Evolutionary conservation across 164 flowering plant species (phyloP).

Genomic region (Annona cherimola): DNA sequence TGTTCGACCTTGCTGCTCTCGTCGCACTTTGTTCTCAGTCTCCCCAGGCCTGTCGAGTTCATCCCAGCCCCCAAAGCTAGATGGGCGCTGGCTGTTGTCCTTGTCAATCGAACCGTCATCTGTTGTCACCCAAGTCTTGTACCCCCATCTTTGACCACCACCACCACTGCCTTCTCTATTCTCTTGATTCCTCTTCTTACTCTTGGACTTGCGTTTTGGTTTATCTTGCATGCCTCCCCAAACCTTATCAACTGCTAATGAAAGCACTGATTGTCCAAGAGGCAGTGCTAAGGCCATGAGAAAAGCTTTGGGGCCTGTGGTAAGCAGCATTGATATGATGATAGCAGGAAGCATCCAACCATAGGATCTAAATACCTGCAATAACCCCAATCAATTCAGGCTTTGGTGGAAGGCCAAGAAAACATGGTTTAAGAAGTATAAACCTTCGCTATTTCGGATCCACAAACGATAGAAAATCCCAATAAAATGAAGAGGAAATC

Average conservation of each 20-base stretch:
- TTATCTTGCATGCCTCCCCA: slow-evolving; percentile 24
- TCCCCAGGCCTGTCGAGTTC: slow-evolving; percentile 41
- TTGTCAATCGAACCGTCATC: slow-evolving; percentile 27
- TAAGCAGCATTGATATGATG: slow-evolving; percentile 41
- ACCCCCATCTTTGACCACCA: slow-evolving; percentile 24
- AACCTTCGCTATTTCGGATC: no score
- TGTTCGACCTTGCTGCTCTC: slow-evolving; percentile 14
- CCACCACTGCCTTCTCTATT: slow-evolving; percentile 14
- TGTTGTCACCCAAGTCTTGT: slow-evolving; percentile 43
- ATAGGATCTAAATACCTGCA: slow-evolving; percentile 66
- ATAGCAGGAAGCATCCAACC: slow-evolving; percentile 76
- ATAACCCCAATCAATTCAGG: slow-evolving; percentile 4
- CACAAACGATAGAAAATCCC: background rate
- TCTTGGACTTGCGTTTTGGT: slow-evolving; percentile 31
- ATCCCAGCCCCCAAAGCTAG: slow-evolving; percentile 88
- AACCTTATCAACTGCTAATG: slow-evolving; percentile 50
- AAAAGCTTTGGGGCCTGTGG: slow-evolving; percentile 74
- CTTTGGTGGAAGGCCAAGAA: background rate
- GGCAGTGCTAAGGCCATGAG: slow-evolving; percentile 61
- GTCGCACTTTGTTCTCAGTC: slow-evolving; percentile 7
- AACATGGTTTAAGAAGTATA: background rate
- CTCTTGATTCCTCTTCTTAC: slow-evolving; percentile 10
- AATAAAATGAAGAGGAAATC: background rate
- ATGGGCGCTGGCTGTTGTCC: slow-evolving; percentile 14
- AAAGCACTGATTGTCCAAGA: slow-evolving; percentile 53